Evolutionary conservation across 176 grass and related monocot genomes (phyloP), one percentile per base, ranked within the genome.

Genomic region (Poa pratensis): DNA sequence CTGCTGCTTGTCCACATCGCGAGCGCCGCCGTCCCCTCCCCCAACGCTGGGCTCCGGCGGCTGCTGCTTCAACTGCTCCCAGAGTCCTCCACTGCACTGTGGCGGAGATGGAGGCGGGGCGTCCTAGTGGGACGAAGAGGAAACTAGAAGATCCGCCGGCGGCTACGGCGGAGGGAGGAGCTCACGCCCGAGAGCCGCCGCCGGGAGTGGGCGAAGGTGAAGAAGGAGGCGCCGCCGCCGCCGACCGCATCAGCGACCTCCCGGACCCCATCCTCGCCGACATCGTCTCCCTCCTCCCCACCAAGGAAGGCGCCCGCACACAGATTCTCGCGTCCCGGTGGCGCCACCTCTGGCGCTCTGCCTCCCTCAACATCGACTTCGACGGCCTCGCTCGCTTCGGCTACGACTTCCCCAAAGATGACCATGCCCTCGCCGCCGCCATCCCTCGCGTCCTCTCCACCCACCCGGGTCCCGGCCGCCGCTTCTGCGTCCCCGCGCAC

Each of bases 281-380:
- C 10, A 52, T 75, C 24, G 26, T 75, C 45, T 75, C 72, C 14
- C 46, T 49, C 72, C 72, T 75, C 46, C 46, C 72, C 43, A 50
- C 70, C n/a, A 49, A 74, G 40, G 43, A 74, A 11, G 27, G 15
- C 26, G 73, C 4, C 26, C 3, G 73, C 73, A 76, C 73, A 3
- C 24, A 48, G 14, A 8, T 34, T 14, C 26, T 76, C 48, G 7
- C 50, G 3, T 57, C 50, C 9, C 50, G 73, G 45, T 76, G 73
- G 50, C 73, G 50, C 24, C 15, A 28, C 16, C 7, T 77, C 74
- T 77, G 30, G 75, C 0, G 51, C 75, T 77, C 75, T 19, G 19
- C 52, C 17, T 32, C 75, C 13, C 75, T 77, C 51, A 52, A 37
- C 51, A 28, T 77, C 51, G 52, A 77, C 30, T 57, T 0, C 75